A percentile compares a stretch with the other conserved stretches of the same genome.
Conservation (phyloP, 805 yeast genomes). For the Jamesozyma jinghongensis region DNA sequence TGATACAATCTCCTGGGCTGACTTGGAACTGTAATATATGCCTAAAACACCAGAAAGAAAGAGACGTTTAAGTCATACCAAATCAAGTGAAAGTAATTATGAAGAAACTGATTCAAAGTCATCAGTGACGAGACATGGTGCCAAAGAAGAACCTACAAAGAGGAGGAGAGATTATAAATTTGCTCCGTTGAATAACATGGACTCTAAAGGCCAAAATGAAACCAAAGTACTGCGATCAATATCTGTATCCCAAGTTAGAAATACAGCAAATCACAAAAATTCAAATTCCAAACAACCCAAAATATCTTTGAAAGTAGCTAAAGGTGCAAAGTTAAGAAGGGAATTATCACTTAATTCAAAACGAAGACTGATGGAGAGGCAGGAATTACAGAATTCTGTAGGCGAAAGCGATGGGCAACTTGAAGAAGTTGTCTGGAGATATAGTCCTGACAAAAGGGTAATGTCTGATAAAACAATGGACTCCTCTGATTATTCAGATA, state of each 20-base stretch:
- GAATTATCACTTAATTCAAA: slow-evolving; percentile 2
- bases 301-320: background rate
- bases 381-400: background rate
- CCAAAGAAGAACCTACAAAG: background rate
- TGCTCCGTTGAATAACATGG: slow-evolving; percentile 23
- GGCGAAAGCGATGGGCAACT: slow-evolving; percentile 10
- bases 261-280: slow-evolving; percentile 9
- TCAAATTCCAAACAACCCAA: background rate
- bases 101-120: background rate
- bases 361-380: background rate
- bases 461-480: slow-evolving; percentile 11
- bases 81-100: background rate
- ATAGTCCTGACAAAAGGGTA: slow-evolving; percentile 18
- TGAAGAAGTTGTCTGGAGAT: slow-evolving; percentile 29
- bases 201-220: slow-evolving; percentile 4
- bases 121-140: background rate
- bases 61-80: slow-evolving; percentile 7
- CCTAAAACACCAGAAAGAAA: slow-evolving; percentile 17
- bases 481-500: slow-evolving; percentile 15
- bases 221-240: slow-evolving; percentile 19
- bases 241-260: slow-evolving; percentile 26
- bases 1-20: too few species aligned
- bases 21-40: slow-evolving; percentile 7
- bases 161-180: slow-evolving; percentile 21
- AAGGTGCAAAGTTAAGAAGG: background rate